phyloP scores from a whole-genome alignment of 805 yeast species.

The Ogataea glucozyma region DNA sequence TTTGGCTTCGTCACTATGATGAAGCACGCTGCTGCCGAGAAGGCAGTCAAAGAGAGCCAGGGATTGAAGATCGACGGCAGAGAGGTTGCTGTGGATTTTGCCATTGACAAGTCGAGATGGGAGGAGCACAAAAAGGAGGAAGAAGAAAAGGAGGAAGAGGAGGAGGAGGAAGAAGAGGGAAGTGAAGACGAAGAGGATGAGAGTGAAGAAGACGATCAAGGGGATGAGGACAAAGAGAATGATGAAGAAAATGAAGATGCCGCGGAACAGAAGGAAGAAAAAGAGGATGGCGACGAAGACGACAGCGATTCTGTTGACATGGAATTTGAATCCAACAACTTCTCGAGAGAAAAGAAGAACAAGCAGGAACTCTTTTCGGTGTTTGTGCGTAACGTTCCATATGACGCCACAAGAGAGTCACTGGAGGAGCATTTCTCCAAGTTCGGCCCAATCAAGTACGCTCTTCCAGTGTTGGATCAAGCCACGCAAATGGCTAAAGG shows the following conservation, averaged over 20 bases:
- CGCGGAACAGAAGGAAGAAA: conserved; percentile 31
- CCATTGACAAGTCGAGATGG: conserved; percentile 88
- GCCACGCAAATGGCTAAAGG: conserved; percentile 88
- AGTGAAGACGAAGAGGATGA: conserved; percentile 37
- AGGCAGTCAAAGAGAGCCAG: conserved; percentile 71
- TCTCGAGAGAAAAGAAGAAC: conserved; percentile 36
- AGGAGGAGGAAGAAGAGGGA: conserved; percentile 39
- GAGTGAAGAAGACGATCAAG: conserved; percentile 40
- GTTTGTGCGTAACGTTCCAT: conserved; percentile 91
- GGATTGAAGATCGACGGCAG: conserved; percentile 86
- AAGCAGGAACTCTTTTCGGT: conserved; percentile 70
- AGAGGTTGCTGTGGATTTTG: conserved; percentile 91
- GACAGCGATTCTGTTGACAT: conserved; percentile 31
- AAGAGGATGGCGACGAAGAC: conserved; percentile 31
- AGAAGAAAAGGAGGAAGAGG: conserved; percentile 42
- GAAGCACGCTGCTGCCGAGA: conserved; percentile 71
- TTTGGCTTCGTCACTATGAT: conserved; percentile 94
- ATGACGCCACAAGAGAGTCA: conserved; percentile 84
- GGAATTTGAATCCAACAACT: conserved; percentile 10
- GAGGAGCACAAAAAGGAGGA: conserved; percentile 51
- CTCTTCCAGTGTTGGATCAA: conserved; percentile 88
- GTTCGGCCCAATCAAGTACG: conserved; percentile 89
- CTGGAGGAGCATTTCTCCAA: conserved; percentile 74
- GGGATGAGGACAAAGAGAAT: conserved; percentile 35
- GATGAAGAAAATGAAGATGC: conserved; percentile 35